Evolutionary conservation across 371 early-diverging fungal genomes (phyloP).

Genomic region (Apophysomyces ossiformis): DNA sequence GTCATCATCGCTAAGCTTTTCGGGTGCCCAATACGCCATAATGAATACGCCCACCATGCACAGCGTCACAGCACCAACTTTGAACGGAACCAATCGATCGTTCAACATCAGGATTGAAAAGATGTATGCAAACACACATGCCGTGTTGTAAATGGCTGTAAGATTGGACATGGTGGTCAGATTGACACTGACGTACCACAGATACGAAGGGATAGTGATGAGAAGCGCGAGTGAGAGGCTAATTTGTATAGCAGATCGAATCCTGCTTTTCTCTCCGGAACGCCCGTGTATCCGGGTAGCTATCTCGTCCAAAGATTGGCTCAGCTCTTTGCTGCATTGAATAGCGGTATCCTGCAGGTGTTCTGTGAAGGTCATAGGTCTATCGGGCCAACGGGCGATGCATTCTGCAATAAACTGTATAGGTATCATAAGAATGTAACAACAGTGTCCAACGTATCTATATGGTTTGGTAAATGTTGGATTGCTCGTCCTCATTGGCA

Average conservation of each 20-base stretch:
- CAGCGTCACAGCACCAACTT: conserved; percentile 67
- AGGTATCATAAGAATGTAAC: conserved; percentile 70
- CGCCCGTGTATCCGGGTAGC: conserved; percentile 11
- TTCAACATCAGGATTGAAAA: conserved; percentile 73
- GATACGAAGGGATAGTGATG: conserved; percentile 73
- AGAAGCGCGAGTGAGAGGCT: conserved; percentile 48
- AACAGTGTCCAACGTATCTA: conserved; percentile 76
- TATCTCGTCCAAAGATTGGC: conserved; percentile 14
- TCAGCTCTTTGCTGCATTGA: conserved; percentile 9
- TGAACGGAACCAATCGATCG: conserved; percentile 61
- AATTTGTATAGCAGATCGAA: conserved; percentile 35
- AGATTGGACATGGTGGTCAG: conserved; percentile 77
- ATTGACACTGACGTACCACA: conserved; percentile 83
- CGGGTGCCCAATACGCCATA: conserved; percentile 59
- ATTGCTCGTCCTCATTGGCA: background rate
- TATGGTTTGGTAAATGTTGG: background rate
- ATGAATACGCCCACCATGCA: conserved; percentile 73
- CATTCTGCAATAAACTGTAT: conserved; percentile 62
- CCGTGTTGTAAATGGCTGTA: conserved; percentile 84
- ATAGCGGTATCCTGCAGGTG: conserved; percentile 13
- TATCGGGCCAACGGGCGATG: conserved; percentile 29
- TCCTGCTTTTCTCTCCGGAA: conserved; percentile 12
- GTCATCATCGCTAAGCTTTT: conserved; percentile 11
- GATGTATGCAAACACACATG: conserved; percentile 81
- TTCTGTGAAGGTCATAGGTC: conserved; percentile 13